Base-by-base conservation (phyloP, 495 filamentous ascomycete species). In the Aspergillus incahuasiensis region DNA sequence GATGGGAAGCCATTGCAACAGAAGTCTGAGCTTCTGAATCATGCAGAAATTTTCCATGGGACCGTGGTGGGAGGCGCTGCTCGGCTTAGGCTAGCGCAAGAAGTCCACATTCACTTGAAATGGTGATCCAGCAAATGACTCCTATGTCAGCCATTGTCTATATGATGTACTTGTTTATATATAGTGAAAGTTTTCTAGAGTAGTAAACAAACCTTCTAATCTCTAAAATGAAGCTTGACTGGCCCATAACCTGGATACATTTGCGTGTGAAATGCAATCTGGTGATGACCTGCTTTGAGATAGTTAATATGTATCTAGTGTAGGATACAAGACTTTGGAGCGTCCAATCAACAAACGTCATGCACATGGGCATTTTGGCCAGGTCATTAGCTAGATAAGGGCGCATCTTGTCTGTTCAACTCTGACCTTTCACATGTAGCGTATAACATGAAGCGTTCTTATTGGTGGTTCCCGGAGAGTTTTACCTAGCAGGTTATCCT, bases 21-120 rank as follows among this genome's bases (percentile, higher is more conserved):
- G 41, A 60, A 60, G 38, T 38, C 32, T 46, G 47, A 60, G 43
- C 57, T 55, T 28, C 30, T 55, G 44, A 60, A 51, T 48, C 57
- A 60, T 30, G 57, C 57, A 15, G 51, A 59, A 44, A 32, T 3
- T 32, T 35, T 16, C 45, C 45, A 56, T 22, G 45, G 45, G 49
- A 56, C 45, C 18, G 46, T 56, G 4, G 45, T 56, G 19, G 7
- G 45, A 50, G 54, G 54, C 21, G 24, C 15, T 15, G 35, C 54
- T 56, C 21, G 35, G 38, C 25, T 13, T 15, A 47, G 30, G 44
- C 54, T 56, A 30, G 28, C 47, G 32, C 35, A 35, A 5, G 28
- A 49, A 49, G 12, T 38, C 12, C 7, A 38, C 34, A 6, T 12
- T 38, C 15, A 38, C 34, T 38, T 38, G 34, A 38, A 15, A 38